These are phyloP conservation scores for Yamadazyma buinensis DNA, from an alignment of 1,139 yeast genomes.

Conservation along the genomic window DNA sequence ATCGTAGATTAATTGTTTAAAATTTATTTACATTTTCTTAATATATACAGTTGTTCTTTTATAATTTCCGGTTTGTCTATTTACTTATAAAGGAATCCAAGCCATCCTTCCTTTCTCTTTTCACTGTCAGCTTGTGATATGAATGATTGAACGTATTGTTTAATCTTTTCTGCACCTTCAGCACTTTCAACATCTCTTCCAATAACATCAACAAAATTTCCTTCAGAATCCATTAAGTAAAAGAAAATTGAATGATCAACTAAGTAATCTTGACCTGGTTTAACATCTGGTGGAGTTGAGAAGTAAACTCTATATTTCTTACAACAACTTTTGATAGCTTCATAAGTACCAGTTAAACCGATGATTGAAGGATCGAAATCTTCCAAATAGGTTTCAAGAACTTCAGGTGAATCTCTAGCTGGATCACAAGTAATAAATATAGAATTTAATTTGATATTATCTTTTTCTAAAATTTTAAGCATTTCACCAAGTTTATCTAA, in stretches of 20 bases:
- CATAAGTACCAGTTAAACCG: conserved; percentile 90
- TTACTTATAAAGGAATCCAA: conserved; percentile 50
- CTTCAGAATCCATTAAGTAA: conserved; percentile 95
- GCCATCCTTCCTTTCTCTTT: conserved; percentile 52
- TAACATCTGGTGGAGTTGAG: conserved; percentile 89
- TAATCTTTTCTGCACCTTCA: conserved; percentile 76
- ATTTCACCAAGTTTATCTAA: conserved; percentile 84
- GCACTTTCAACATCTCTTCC: conserved; percentile 85
- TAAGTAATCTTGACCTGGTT: conserved; percentile 92
- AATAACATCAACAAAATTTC: conserved; percentile 87
- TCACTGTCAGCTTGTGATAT: conserved; percentile 65
- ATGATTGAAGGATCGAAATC: conserved; percentile 88
- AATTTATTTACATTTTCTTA: not conserved
- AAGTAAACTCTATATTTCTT: conserved; percentile 89
- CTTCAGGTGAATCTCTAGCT: conserved; percentile 84
- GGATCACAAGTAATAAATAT: conserved; percentile 96
- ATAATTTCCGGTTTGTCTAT: no score
- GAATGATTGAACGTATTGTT: conserved; percentile 73
- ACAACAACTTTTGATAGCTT: conserved; percentile 77
- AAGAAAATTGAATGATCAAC: conserved; percentile 97
- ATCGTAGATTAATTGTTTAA: conserved; percentile 34
- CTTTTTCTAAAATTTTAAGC: conserved; percentile 60
- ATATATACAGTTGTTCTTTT: conserved; percentile 6
- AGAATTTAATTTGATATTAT: conserved; percentile 67
- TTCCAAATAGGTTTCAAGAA: conserved; percentile 67